Percentiles rank a stretch among this genome's conserved stretches.
Conservation (phyloP, 257 asterid species). For the Perilla frutescens region DNA sequence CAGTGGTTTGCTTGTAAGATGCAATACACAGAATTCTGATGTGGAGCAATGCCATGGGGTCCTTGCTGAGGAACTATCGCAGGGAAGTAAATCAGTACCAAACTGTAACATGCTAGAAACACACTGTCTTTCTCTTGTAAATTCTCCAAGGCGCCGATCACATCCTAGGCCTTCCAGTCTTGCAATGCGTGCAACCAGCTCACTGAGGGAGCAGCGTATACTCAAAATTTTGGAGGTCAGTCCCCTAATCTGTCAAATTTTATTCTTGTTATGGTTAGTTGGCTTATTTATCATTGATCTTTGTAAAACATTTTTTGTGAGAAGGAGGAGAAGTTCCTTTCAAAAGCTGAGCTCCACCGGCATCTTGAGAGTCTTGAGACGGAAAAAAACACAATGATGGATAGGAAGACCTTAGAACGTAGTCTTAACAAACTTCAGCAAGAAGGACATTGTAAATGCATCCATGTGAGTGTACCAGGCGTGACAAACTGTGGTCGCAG, state of each 20-base stretch:
- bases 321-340: conserved; percentile 91
- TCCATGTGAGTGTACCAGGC: conserved; percentile 65
- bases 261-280: conserved; percentile 30
- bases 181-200: conserved; percentile 52
- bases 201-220: conserved; percentile 81
- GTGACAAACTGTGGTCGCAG: conserved; percentile 80
- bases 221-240: conserved; percentile 86
- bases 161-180: conserved; percentile 62
- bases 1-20: conserved; percentile 42
- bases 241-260: conserved; percentile 32
- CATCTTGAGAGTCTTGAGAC: conserved; percentile 76
- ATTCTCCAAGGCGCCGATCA: conserved; percentile 59
- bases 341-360: conserved; percentile 80
- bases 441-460: conserved; percentile 86
- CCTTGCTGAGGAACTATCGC: conserved; percentile 45
- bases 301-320: conserved; percentile 36
- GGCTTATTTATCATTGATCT: conserved; percentile 34
- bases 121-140: conserved; percentile 43
- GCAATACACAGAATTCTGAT: conserved; percentile 46
- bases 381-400: conserved; percentile 68
- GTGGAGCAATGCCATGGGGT: conserved; percentile 43
- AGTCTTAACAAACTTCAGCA: conserved; percentile 76
- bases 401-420: conserved; percentile 78
- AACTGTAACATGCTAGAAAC: conserved; percentile 41
- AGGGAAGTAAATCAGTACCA: conserved; percentile 39